Conservation (phyloP, 164 flowering plant species). For the Litsea cubeba region DNA sequence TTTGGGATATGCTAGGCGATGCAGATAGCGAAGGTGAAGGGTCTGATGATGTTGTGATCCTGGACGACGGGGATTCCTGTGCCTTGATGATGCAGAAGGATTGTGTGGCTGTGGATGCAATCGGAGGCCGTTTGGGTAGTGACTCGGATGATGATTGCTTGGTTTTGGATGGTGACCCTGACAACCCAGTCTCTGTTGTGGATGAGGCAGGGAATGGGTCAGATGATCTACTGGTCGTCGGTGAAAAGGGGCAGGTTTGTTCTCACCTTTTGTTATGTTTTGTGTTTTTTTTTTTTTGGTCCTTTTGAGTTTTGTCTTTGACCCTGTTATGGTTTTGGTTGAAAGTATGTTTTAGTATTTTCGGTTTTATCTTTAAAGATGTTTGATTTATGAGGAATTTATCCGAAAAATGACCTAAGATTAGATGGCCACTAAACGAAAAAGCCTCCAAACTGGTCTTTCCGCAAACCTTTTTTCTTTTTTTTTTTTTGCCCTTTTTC, state of each 20-base stretch:
- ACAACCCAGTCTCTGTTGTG: conserved; percentile 29
- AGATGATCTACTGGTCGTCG: conserved; percentile 55
- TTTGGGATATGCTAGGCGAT: conserved; percentile 29
- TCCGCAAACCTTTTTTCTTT: no score
- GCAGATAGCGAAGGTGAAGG: conserved; percentile 14
- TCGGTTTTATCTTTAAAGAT: not conserved
- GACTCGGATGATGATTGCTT: conserved; percentile 61
- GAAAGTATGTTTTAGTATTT: not conserved
- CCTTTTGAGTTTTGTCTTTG: not conserved
- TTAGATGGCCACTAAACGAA: no score
- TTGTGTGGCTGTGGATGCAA: conserved; percentile 1
- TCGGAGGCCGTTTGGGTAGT: conserved; percentile 8
- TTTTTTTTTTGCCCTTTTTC: no score
- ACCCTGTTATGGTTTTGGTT: not conserved
- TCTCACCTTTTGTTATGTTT: not conserved
- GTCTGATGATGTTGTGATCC: conserved; percentile 35
- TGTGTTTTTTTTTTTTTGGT: not conserved
- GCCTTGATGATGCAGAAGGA: not conserved
- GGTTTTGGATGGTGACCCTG: conserved; percentile 71
- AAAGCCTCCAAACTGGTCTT: no score
- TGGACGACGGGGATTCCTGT: conserved; percentile 21
- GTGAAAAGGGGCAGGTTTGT: conserved; percentile 67
- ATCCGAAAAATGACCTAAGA: no score
- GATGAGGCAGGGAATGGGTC: conserved; percentile 22
- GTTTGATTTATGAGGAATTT: no score